A percentile compares a stretch with the other conserved stretches of the same genome.
Evolutionary conservation across 1,284 basidiomycete genomes (phyloP).

Genomic region (Testicularia cyperi): DNA sequence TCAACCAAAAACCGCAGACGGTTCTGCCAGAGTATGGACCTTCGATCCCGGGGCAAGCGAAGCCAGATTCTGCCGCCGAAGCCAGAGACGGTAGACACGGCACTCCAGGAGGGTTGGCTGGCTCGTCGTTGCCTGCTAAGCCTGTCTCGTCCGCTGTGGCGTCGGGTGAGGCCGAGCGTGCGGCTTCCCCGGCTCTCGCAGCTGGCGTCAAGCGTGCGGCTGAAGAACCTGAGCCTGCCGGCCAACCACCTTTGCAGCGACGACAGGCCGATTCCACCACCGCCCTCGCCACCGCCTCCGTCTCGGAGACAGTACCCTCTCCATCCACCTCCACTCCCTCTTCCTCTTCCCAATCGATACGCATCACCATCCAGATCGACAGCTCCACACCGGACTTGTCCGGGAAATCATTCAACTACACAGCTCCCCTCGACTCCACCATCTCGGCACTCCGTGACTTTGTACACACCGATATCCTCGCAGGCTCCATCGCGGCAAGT

Average conservation of each 20-base stretch:
- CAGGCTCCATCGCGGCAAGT: conserved; percentile 42
- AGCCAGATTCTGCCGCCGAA: too few relatives aligned
- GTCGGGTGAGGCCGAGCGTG: too few relatives aligned
- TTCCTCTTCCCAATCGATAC: too few relatives aligned
- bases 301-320: conserved; percentile 12
- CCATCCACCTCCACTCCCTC: background rate
- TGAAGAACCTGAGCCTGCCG: too few relatives aligned
- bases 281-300: conserved; percentile 19
- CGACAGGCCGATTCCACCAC: too few relatives aligned
- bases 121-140: conserved; percentile 15
- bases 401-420: too few relatives aligned
- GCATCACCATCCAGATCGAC: too few relatives aligned
- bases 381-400: too few relatives aligned
- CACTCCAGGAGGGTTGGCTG: too few relatives aligned
- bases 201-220: conserved; percentile 18
- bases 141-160: conserved; percentile 2
- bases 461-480: conserved; percentile 44
- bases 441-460: conserved; percentile 51
- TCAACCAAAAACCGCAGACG: conserved; percentile 28
- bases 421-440: conserved; percentile 36
- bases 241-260: too few relatives aligned
- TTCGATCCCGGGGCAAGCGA: too few relatives aligned
- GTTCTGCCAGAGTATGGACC: conserved; percentile 35
- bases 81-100: too few relatives aligned
- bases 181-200: conserved; percentile 1